Evolutionary conservation across 2,329 filamentous ascomycete species (phyloP).

Genomic region (Salinomyces thailandicus): DNA sequence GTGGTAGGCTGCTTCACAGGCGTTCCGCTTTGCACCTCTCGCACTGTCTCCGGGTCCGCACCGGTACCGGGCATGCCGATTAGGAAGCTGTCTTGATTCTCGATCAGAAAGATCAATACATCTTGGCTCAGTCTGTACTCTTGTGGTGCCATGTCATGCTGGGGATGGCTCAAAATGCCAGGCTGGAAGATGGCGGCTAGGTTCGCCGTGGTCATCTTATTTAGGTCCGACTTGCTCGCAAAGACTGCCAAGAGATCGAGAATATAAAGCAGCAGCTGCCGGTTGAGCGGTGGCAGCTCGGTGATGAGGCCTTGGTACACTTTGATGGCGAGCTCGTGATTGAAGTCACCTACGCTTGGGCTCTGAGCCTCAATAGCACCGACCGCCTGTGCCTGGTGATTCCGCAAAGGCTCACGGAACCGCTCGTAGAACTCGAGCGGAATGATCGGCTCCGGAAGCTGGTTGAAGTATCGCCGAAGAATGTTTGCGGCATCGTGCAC

Average conservation of each 20-base stretch:
- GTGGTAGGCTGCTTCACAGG: conserved; percentile 41
- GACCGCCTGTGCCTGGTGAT: conserved; percentile 58
- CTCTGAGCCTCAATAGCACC: conserved; percentile 53
- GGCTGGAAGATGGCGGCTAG: conserved; percentile 95
- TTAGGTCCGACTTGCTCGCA: conserved; percentile 89
- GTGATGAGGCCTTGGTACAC: conserved; percentile 87
- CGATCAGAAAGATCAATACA: conserved; percentile 93
- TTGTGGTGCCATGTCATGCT: conserved; percentile 87
- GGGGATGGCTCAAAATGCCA: conserved; percentile 85
- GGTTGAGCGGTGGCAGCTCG: conserved; percentile 82
- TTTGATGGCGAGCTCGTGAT: conserved; percentile 63
- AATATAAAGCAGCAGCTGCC: conserved; percentile 89
- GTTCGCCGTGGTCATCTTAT: conserved; percentile 93
- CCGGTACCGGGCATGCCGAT: conserved; percentile 98
- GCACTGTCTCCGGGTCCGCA: conserved; percentile 71
- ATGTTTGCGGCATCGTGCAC: conserved; percentile 98
- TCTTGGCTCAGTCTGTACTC: conserved; percentile 95
- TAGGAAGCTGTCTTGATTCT: conserved; percentile 96
- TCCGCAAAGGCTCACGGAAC: conserved; percentile 73
- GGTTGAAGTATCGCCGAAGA: conserved; percentile 86
- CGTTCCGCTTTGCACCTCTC: conserved; percentile 57
- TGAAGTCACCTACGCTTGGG: conserved; percentile 63
- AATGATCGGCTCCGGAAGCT: conserved; percentile 92
- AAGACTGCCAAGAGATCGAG: conserved; percentile 93
- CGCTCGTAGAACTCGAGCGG: conserved; percentile 85